These are phyloP conservation scores for Sporopachydermia quercuum DNA, from an alignment of 805 yeast species.

Conservation along the genomic window DNA sequence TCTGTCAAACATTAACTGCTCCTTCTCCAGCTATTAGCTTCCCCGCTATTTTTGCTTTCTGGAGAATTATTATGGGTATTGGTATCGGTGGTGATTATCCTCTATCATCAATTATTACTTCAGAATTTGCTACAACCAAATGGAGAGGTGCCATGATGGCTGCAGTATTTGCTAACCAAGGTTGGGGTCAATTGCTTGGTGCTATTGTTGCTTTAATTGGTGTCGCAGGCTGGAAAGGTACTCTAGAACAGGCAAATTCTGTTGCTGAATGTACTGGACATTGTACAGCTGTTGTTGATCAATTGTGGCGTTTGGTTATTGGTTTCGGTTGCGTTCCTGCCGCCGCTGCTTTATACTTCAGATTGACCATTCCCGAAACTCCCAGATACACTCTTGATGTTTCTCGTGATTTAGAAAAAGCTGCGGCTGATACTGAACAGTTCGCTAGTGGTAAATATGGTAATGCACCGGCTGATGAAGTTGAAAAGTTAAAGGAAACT, in stretches of 20 bases:
- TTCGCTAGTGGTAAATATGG: conserved; percentile 36
- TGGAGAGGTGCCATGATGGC: conserved; percentile 98
- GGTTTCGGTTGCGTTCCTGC: conserved; percentile 93
- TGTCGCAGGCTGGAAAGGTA: conserved; percentile 63
- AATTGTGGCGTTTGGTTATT: conserved; percentile 85
- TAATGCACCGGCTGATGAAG: conserved; percentile 29
- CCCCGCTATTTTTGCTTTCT: conserved; percentile 57
- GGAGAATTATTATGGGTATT: conserved; percentile 82
- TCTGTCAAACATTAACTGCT: conserved; percentile 66
- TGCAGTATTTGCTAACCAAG: conserved; percentile 93
- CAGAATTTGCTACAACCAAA: conserved; percentile 85
- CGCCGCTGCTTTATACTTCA: conserved; percentile 61
- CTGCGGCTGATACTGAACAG: conserved; percentile 39
- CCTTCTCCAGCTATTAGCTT: conserved; percentile 55
- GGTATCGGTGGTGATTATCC: conserved; percentile 98
- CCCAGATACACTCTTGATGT: conserved; percentile 81
- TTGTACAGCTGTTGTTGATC: conserved; percentile 73
- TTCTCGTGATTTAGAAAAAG: conserved; percentile 38
- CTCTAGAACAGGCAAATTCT: conserved; percentile 35
- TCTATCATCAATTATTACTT: conserved; percentile 79
- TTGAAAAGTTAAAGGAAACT: conserved; percentile 25
- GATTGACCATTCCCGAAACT: conserved; percentile 83
- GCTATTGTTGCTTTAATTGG: conserved; percentile 71
- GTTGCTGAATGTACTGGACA: conserved; percentile 45
- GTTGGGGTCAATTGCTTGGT: conserved; percentile 85